Percentiles rank a stretch among this genome's conserved stretches.
Conservation (phyloP, 2,329 filamentous ascomycete genomes). For the Scedosporium apiospermum region DNA sequence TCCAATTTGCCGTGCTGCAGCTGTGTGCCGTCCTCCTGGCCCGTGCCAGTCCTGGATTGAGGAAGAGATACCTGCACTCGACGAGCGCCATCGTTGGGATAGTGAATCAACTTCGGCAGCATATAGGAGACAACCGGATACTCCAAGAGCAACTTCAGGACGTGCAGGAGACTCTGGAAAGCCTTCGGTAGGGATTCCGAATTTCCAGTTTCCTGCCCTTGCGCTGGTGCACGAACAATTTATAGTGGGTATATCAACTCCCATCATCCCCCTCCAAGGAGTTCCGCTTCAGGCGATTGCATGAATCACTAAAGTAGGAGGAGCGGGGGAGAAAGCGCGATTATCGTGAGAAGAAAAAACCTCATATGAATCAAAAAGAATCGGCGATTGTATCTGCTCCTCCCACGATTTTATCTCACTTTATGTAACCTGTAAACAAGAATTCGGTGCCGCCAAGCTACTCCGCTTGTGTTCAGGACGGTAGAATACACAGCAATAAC, state of each 20-base stretch:
- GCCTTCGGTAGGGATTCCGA: slow-evolving; percentile 8
- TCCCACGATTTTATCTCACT: background rate
- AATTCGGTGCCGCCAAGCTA: background rate
- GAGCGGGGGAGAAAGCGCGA: background rate
- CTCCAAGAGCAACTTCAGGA: slow-evolving; percentile 36
- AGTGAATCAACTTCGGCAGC: slow-evolving; percentile 28
- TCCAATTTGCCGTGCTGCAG: slow-evolving; percentile 44
- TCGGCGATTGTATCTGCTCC: background rate
- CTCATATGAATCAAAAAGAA: background rate
- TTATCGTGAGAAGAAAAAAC: background rate
- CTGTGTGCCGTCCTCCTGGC: slow-evolving; percentile 43
- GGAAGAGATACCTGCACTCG: slow-evolving; percentile 41
- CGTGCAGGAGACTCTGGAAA: slow-evolving; percentile 24
- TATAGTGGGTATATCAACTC: background rate
- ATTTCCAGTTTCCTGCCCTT: background rate
- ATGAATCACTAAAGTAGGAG: background rate
- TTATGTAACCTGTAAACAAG: background rate
- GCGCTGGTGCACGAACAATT: background rate
- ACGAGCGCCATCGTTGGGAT: slow-evolving; percentile 39
- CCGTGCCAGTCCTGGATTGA: slow-evolving; percentile 34
- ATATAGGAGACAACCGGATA: slow-evolving; percentile 19
- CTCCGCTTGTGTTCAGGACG: background rate
- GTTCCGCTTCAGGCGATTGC: background rate
- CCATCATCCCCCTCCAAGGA: background rate
- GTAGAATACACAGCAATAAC: background rate